These are phyloP conservation scores for Fusarium succisae DNA, from an alignment of 2,329 filamentous ascomycete genomes.

Conservation along the genomic window DNA sequence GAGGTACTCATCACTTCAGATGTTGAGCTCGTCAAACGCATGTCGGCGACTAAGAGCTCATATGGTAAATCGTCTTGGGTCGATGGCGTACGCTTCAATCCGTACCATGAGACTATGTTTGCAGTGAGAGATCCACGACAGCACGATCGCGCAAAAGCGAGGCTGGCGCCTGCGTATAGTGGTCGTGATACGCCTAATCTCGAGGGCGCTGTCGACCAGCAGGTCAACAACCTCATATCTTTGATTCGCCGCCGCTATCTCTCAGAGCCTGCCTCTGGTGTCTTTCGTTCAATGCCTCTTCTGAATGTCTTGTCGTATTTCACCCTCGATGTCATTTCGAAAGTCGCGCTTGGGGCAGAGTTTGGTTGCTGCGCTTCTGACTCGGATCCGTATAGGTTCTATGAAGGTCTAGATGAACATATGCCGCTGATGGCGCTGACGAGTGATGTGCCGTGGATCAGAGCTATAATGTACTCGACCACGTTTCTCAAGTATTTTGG, in stretches of 20 bases:
- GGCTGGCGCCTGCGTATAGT: background rate
- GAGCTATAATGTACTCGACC: background rate
- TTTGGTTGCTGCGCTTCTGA: conserved; percentile 2
- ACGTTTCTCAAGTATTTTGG: background rate
- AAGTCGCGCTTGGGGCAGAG: background rate
- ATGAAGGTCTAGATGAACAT: background rate
- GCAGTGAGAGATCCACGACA: background rate
- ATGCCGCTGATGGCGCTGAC: background rate
- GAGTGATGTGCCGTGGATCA: background rate
- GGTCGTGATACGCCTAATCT: background rate
- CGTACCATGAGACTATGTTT: background rate
- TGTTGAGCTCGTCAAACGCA: background rate
- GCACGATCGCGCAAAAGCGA: background rate
- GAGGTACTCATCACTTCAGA: background rate
- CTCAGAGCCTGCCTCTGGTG: background rate
- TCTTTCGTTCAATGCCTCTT: background rate
- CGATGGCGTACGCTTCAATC: background rate
- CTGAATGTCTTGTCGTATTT: background rate
- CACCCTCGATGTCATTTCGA: background rate
- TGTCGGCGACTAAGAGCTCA: background rate
- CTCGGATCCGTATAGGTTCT: background rate
- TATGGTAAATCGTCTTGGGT: background rate
- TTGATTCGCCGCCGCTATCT: background rate
- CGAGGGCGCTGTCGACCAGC: background rate
- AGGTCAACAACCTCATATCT: background rate